A percentile compares a stretch with the other conserved stretches of the same genome.
Conservation (phyloP, 2,329 filamentous ascomycete species). For the Didymella exigua region DNA sequence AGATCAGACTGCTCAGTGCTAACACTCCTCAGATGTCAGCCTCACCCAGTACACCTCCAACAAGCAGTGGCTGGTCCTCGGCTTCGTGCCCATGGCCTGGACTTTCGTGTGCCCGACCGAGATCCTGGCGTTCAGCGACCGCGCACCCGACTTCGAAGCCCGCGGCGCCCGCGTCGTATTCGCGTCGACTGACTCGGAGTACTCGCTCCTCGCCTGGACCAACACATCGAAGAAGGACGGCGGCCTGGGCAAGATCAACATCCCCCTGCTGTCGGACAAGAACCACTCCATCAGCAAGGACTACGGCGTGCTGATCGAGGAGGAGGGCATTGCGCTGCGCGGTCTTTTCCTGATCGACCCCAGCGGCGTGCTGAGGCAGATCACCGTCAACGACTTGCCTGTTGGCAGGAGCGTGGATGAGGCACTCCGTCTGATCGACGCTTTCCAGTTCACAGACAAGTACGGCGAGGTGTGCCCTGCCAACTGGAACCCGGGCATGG, state of each 20-base stretch:
- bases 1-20: too few species aligned
- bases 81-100: conserved; percentile 72
- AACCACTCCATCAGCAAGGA: conserved; percentile 64
- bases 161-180: conserved; percentile 66
- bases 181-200: conserved; percentile 67
- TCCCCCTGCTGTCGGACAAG: conserved; percentile 67
- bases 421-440: conserved; percentile 62
- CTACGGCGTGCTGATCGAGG: conserved; percentile 69
- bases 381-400: conserved; percentile 69
- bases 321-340: conserved; percentile 66
- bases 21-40: conserved; percentile 40
- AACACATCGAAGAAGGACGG: conserved; percentile 64
- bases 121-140: conserved; percentile 69
- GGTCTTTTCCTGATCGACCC: conserved; percentile 71
- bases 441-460: conserved; percentile 55
- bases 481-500: conserved; percentile 51
- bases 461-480: conserved; percentile 53
- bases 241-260: conserved; percentile 65
- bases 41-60: conserved; percentile 48
- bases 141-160: conserved; percentile 63
- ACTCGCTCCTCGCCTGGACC: conserved; percentile 63
- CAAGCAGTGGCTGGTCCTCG: conserved; percentile 66
- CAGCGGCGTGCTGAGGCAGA: conserved; percentile 64
- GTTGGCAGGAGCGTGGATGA: conserved; percentile 70
- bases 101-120: conserved; percentile 71